Conservation (phyloP, 148 eudicot species). For the Cornus kousa region DNA sequence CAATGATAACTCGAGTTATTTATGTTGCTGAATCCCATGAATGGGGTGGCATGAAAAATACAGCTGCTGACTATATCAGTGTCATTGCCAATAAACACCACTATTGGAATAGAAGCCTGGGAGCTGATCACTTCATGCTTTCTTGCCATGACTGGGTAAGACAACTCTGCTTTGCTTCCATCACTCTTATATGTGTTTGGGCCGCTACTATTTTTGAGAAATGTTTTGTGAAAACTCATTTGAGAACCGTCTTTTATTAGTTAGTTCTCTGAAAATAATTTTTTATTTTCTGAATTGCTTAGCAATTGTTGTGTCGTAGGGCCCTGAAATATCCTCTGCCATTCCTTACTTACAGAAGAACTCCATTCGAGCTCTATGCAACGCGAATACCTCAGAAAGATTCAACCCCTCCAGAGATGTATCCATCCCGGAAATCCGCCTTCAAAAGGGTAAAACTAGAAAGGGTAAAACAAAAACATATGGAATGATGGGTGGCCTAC, state of each 20-base stretch:
- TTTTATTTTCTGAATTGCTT: too few relatives aligned
- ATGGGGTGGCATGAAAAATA: slow-evolving; percentile 11
- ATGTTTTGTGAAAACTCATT: too few relatives aligned
- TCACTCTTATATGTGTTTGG: too few relatives aligned
- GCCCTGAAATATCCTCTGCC: slow-evolving; percentile 33
- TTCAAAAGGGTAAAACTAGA: slow-evolving; percentile 17
- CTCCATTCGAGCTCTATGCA: slow-evolving; percentile 43
- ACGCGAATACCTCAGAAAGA: slow-evolving; percentile 44
- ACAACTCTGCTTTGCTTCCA: too few relatives aligned
- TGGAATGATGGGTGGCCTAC: slow-evolving; percentile 32
- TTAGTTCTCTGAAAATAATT: too few relatives aligned
- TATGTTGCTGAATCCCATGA: slow-evolving; percentile 13
- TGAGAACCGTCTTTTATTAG: too few relatives aligned
- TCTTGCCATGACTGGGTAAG: slow-evolving; percentile 25
- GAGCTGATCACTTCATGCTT: slow-evolving; percentile 23
- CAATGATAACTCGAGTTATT: too few relatives aligned
- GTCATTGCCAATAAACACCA: slow-evolving; percentile 11
- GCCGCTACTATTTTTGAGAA: too few relatives aligned
- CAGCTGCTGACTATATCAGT: slow-evolving; percentile 12
- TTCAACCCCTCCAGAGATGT: slow-evolving; percentile 36
- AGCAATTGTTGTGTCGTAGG: slow-evolving; percentile 18
- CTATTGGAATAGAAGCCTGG: slow-evolving; percentile 21
- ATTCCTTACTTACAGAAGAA: slow-evolving; percentile 31
- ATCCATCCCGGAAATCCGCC: slow-evolving; percentile 43
- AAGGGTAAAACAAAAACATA: slow-evolving; percentile 18